Percentiles rank a stretch among this genome's conserved stretches.
These are phyloP conservation scores for Jaltomata sinuosa DNA, from an alignment of 257 asterid genomes.

Conservation along the genomic window DNA sequence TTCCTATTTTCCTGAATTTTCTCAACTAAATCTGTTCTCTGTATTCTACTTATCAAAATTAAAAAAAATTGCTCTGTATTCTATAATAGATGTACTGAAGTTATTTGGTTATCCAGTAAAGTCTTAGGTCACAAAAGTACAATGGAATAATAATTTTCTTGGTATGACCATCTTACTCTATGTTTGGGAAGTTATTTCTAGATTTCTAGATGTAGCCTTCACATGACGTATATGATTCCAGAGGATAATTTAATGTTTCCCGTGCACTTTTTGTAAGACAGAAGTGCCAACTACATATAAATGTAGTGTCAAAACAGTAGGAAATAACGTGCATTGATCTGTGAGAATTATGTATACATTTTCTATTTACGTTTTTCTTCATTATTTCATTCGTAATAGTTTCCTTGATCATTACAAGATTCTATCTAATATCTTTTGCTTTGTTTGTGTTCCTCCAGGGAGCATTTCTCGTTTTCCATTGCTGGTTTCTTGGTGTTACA, in stretches of 20 bases:
- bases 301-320: not conserved
- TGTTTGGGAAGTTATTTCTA: not conserved
- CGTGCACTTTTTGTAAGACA: not conserved
- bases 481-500: constrained; percentile 2
- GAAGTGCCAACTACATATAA: not conserved
- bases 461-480: not conserved
- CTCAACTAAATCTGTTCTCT: not conserved
- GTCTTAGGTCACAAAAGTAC: not conserved
- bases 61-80: not conserved
- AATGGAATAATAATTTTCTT: not conserved
- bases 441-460: constrained; percentile 1
- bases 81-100: not conserved
- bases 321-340: not conserved
- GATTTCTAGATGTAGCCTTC: not conserved
- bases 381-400: not conserved
- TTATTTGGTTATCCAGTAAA: not conserved
- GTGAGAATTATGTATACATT: not conserved
- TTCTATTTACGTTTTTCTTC: not conserved
- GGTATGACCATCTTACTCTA: not conserved
- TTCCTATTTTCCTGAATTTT: not conserved
- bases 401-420: not conserved
- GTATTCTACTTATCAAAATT: not conserved
- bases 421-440: not conserved
- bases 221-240: not conserved
- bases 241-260: not conserved